phyloP scores from a whole-genome alignment of 352 stramenopile genomes.

The Pythium oligandrum region DNA sequence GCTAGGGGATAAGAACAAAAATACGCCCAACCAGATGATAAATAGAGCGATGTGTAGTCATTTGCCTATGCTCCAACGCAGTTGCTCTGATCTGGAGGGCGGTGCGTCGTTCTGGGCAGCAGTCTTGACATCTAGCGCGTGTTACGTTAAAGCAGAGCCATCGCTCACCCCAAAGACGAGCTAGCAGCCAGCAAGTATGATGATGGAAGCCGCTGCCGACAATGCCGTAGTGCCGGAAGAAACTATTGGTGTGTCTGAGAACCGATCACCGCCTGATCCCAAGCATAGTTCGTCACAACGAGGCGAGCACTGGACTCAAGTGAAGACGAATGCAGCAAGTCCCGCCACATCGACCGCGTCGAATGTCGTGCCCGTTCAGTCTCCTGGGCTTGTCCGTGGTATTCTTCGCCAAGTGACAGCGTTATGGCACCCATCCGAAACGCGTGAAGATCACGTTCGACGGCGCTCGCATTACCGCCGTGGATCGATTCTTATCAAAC shows the following conservation, averaged over 20 bases:
- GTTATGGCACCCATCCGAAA: conserved; percentile 32
- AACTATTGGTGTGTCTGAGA: background rate
- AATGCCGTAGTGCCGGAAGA: conserved; percentile 26
- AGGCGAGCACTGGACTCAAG: conserved; percentile 4
- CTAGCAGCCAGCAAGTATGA: conserved; percentile 8
- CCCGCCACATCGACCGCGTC: background rate
- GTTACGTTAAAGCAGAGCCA: no score
- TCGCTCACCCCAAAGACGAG: no score
- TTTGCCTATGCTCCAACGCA: no score
- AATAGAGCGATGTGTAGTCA: no score
- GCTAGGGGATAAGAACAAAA: no score
- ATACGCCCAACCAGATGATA: no score
- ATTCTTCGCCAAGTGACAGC: conserved; percentile 35
- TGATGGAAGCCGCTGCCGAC: conserved; percentile 43
- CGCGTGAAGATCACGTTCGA: conserved; percentile 1
- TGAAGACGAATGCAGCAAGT: conserved; percentile 4
- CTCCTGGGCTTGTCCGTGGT: conserved; percentile 22
- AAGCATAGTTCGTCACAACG: no score
- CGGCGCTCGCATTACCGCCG: conserved; percentile 57
- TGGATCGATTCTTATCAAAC: conserved; percentile 66
- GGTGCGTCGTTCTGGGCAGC: no score
- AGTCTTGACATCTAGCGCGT: no score
- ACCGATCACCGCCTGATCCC: no score
- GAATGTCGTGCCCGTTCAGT: background rate
- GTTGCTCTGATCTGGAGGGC: no score